Evolutionary conservation across 345 rosid genomes (phyloP), one percentile per base, ranked within the genome.

Genomic region (Tarenaya hassleriana): DNA sequence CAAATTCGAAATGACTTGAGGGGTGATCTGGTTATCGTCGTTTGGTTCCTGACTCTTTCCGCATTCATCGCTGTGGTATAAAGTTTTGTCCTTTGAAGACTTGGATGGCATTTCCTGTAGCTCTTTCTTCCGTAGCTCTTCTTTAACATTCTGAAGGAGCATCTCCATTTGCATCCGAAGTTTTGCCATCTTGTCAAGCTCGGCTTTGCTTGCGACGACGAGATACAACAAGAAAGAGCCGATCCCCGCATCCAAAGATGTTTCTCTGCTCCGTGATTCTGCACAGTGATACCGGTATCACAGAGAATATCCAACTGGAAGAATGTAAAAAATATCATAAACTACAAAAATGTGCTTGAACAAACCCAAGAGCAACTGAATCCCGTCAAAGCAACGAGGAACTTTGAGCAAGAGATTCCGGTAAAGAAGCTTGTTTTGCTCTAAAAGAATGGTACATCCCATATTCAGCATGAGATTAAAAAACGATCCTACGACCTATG

Each of bases 131-230:
- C 58, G 50, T 13, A 71, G 10, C 7, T 73, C 78, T 53, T 61
- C 63, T 66, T 64, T 78, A 13, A 56, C 66, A 37, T 70, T 68
- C 29, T 42, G 69, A 47, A 84, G 81, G 61, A 82, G 46, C 45
- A 46, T 53, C 47, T 77, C 84, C 88, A 82, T 82, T 60, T 80
- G 77, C 60, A 29, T 68, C 60, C 80, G 60, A 74, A 73, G 56
- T 50, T 74, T 78, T 41, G 48, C 34, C 76, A 80, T 68, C 52
- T 77, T 82, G 56, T 71, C 64, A 53, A 78, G 88, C 66, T 84
- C 97, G 8, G 58, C 71, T 63, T 74, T 82, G 63, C 82, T 80
- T 0, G 75, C 72, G 10, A 75, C 80, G 48, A 80, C 63, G 29
- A 84, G 58, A 64, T 74, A 75, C 34, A 84, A 37, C 52, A 88